Evolutionary conservation across 768 basidiomycete species (phyloP), one percentile per base, ranked within the genome.

Genomic region (Lentinula boryana): DNA sequence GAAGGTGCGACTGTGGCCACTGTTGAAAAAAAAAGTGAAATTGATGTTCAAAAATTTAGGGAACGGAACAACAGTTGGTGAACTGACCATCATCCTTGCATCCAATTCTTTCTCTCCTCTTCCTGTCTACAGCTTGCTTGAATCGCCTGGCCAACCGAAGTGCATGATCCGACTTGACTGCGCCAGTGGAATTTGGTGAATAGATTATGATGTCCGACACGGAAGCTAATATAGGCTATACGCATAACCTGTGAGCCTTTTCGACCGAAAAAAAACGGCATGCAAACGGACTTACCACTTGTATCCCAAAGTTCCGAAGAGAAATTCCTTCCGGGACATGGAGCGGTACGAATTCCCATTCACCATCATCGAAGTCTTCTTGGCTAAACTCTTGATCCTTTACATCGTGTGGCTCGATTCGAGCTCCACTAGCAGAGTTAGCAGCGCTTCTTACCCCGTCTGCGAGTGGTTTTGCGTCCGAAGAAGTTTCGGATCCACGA

Each of bases 191-290:
- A 68, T 65, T 80, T 7, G 91, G 91, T 13, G 91, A 93, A 72
- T 95, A 95, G 31, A 96, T 76, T 63, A 95, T 87, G 40, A 96
- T 85, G 67, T 96, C 94, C 49, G 91, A 93, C n/a, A 96, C 77
- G 6, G 91, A 88, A 1, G 88, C 87, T 66, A 91, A 93, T 60
- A 95, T 89, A 48, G 90, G 85, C 91, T 92, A 59, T 18, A 59
- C 31, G n/a, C 10, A 59, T 16, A 13, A 52, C 46, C 27, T 21
- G 43, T 35, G 21, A 56, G 46, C 40, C 48, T 66, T 46, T 16
- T 60, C 15, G 36, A 57, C 53, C 35, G 52, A 44, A 31, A 51
- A 38, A 52, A n/a, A 31, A 38, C 52, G 50, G 58, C 44, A 51
- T 52, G 59, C 60, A 53, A 32, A 63, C 60, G n/a, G 54, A 5